These are phyloP conservation scores for Plasmodium knowlesi DNA, from an alignment of 169 alveolate species.

Conservation along the genomic window DNA sequence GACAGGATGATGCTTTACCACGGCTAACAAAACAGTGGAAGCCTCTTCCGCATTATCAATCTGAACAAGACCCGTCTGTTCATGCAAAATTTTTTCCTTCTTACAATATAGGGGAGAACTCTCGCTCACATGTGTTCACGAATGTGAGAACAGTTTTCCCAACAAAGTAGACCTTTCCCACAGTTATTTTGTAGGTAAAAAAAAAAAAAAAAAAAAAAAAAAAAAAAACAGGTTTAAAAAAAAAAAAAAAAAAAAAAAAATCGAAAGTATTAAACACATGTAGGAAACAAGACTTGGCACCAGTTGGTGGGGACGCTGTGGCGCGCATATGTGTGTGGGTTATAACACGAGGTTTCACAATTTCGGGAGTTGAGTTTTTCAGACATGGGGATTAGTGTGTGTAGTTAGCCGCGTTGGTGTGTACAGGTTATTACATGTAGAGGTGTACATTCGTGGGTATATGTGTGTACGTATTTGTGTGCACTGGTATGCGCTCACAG, in stretches of 20 bases:
- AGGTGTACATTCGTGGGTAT: neutral
- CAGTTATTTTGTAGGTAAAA: neutral
- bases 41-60: neutral
- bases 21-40: neutral
- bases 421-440: neutral
- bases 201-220: neutral
- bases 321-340: neutral
- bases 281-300: slow-evolving; percentile 10
- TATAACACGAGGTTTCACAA: neutral
- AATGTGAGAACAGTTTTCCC: neutral
- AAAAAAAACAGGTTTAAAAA: neutral
- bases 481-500: neutral
- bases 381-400: neutral
- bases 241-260: neutral
- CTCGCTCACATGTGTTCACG: neutral
- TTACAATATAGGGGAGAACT: neutral
- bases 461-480: neutral
- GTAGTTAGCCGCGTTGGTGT: neutral
- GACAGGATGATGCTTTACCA: neutral
- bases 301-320: neutral
- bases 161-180: neutral
- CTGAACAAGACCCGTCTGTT: neutral
- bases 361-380: neutral
- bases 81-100: neutral
- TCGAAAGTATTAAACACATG: neutral